Base-by-base conservation (phyloP, 2,329 filamentous ascomycete species). In the Hypoxylon sp. region DNA sequence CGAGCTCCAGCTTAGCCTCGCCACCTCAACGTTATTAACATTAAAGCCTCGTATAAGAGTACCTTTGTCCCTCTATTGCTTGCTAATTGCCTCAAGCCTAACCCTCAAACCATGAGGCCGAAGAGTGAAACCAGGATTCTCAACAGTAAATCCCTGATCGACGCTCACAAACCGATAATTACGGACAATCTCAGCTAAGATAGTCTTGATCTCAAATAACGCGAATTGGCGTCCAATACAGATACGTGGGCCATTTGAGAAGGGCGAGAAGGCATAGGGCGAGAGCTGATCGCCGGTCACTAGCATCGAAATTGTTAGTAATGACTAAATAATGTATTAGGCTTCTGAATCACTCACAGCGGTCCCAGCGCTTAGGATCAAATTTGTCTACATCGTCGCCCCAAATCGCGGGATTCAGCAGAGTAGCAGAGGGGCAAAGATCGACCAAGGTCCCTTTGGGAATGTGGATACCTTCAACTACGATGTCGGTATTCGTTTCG, bases 211-310 rank as follows among this genome's bases (percentile, higher is more conserved):
- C 62, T 77, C 73, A 3, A 72, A 46, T 50, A 74, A 39, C 5
- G 75, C 74, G 44, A 75, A 76, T n/a, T 65, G 60, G 44, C 69
- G 70, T 2, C 75, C 74, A 15, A 75, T 64, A 46, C 75, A 77
- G 3, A 75, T 71, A 13, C 75, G 67, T 17, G 75, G 73, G 0
- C 75, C 76, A 48, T 74, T 74, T n/a, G 67, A 65, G 17, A 72
- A 72, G n/a, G 66, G 39, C n/a, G 44, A 48, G 53, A 60, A 67
- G 29, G 59, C 62, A 15, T 69, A 69, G 2, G 68, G 63, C 11
- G 61, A 60, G 6, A 44, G n/a, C 47, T 65, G 60, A 3, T 64
- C 68, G 17, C 51, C 63, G 5, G 63, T 56, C 19, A 69, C 59
- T 62, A 48, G 29, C 2, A 27, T 21, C 15, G 24, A 3, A 24